Evolutionary conservation across 2,329 filamentous ascomycete genomes (phyloP).

Genomic region (Cordyceps pruinosa): DNA sequence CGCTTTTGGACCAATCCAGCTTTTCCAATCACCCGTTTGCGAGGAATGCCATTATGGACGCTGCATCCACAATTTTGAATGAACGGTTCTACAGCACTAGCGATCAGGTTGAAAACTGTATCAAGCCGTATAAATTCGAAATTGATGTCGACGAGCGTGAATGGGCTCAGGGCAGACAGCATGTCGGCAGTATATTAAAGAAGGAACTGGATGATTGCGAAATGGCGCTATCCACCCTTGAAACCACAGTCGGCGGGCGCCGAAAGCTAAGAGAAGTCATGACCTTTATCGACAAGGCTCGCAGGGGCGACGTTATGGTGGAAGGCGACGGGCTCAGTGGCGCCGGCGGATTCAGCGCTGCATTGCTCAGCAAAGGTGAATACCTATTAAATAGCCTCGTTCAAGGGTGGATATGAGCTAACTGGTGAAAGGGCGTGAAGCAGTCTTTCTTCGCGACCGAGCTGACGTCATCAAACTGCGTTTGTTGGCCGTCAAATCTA

Average conservation of each 20-base stretch:
- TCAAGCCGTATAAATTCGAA: slow-evolving; percentile 98
- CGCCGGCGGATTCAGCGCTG: slow-evolving; percentile 87
- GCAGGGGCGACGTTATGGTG: slow-evolving; percentile 75
- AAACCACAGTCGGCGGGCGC: slow-evolving; percentile 70
- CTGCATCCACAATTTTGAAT: slow-evolving; percentile 81
- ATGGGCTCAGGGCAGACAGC: slow-evolving; percentile 80
- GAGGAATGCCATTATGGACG: slow-evolving; percentile 84
- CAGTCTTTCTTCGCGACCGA: slow-evolving; percentile 86
- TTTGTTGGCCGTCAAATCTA: slow-evolving; percentile 77
- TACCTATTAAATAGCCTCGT: slow-evolving; percentile 6
- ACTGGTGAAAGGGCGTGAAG: slow-evolving; percentile 66
- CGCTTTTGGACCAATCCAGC: slow-evolving; percentile 69
- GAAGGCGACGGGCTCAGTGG: slow-evolving; percentile 79
- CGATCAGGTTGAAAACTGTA: slow-evolving; percentile 97
- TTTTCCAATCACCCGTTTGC: slow-evolving; percentile 90
- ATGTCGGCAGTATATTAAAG: slow-evolving; percentile 73
- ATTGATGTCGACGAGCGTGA: slow-evolving; percentile 90
- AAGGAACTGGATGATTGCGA: slow-evolving; percentile 83
- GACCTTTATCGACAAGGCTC: slow-evolving; percentile 80
- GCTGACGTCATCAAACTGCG: slow-evolving; percentile 88
- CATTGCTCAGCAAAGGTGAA: slow-evolving; percentile 74
- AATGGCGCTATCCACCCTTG: slow-evolving; percentile 65
- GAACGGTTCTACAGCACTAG: slow-evolving; percentile 95
- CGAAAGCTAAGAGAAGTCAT: slow-evolving; percentile 87
- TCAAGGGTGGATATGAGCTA: slow-evolving; percentile 18